A percentile compares a stretch with the other conserved stretches of the same genome.
phyloP scores from a whole-genome alignment of 768 basidiomycete genomes.

The Hericium coralloides region DNA sequence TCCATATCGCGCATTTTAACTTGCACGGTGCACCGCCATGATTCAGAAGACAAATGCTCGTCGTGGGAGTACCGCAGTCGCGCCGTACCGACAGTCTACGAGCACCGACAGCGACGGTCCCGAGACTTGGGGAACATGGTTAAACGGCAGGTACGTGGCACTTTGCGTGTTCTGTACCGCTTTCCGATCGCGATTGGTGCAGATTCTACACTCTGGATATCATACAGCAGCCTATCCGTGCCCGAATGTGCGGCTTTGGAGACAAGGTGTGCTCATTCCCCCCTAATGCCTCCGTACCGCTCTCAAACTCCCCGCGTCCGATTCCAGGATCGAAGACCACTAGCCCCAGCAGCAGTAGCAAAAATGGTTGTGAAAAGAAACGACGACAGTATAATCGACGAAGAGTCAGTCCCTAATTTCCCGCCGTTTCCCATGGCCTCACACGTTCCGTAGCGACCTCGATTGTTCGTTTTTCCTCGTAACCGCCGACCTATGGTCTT shows the following conservation, averaged over 20 bases:
- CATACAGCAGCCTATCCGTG: constrained; percentile 81
- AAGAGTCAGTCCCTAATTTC: constrained; percentile 48
- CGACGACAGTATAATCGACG: constrained; percentile 59
- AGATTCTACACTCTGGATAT: constrained; percentile 82
- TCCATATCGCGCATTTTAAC: constrained; percentile 11
- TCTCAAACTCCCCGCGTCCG: constrained; percentile 7
- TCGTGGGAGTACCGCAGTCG: constrained; percentile 20
- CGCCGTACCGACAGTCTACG: constrained; percentile 12
- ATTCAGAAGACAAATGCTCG: constrained; percentile 56
- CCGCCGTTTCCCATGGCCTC: not conserved
- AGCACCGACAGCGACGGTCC: constrained; percentile 26
- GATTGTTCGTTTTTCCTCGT: constrained; percentile 86
- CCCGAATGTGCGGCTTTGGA: constrained; percentile 94
- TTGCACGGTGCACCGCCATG: constrained; percentile 31
- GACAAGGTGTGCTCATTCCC: constrained; percentile 60
- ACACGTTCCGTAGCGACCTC: constrained; percentile 47
- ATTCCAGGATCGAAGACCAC: constrained; percentile 77
- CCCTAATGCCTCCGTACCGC: constrained; percentile 5
- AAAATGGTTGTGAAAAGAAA: constrained; percentile 70
- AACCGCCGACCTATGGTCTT: constrained; percentile 89
- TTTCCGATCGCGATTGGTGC: constrained; percentile 2
- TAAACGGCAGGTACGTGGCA: constrained; percentile 45
- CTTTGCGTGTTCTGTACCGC: not conserved
- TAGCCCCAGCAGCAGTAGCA: constrained; percentile 85
- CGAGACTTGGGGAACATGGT: constrained; percentile 68